These are phyloP conservation scores for Polyrhizophydium stewartii DNA, from an alignment of 371 early-diverging fungal genomes.

Conservation along the genomic window DNA sequence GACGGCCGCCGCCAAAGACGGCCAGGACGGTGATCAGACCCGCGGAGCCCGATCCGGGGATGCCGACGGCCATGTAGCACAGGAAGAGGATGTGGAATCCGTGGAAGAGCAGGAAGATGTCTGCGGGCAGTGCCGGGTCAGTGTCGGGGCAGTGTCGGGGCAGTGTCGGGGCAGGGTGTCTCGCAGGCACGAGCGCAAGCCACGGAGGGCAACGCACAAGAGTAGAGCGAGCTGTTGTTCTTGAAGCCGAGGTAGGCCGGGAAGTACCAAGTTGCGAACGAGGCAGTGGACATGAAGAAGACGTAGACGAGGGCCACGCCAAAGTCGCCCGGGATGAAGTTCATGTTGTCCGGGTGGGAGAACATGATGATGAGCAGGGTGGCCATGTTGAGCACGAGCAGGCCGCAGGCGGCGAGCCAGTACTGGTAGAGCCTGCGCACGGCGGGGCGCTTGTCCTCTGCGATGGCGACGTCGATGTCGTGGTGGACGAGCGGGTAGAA, in stretches of 20 bases:
- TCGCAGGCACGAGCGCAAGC: no score
- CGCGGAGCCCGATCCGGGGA: conserved; percentile 75
- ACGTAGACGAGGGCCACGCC: conserved; percentile 71
- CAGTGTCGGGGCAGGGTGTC: no score
- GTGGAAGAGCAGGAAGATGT: conserved; percentile 77
- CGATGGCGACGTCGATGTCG: conserved; percentile 71
- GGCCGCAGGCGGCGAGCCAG: conserved; percentile 71
- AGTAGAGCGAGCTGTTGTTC: conserved; percentile 83
- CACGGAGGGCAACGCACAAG: conserved; percentile 50
- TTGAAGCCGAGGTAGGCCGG: conserved; percentile 86
- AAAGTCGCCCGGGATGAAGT: conserved; percentile 68
- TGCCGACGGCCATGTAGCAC: conserved; percentile 81
- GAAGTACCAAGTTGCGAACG: conserved; percentile 74
- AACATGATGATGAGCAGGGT: conserved; percentile 70
- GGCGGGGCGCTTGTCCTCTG: conserved; percentile 55
- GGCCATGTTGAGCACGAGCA: conserved; percentile 74
- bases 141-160: no score
- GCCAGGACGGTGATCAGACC: conserved; percentile 76
- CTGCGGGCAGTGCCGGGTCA: no score
- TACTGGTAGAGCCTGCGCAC: conserved; percentile 66
- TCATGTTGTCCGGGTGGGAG: conserved; percentile 59
- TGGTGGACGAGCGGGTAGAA: conserved; percentile 81
- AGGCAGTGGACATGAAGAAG: conserved; percentile 69
- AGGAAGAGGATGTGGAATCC: conserved; percentile 79
- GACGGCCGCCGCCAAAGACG: conserved; percentile 62